phyloP scores from a whole-genome alignment of 2,329 filamentous ascomycete species.

The Paraphaeosphaeria sporulosa region DNA sequence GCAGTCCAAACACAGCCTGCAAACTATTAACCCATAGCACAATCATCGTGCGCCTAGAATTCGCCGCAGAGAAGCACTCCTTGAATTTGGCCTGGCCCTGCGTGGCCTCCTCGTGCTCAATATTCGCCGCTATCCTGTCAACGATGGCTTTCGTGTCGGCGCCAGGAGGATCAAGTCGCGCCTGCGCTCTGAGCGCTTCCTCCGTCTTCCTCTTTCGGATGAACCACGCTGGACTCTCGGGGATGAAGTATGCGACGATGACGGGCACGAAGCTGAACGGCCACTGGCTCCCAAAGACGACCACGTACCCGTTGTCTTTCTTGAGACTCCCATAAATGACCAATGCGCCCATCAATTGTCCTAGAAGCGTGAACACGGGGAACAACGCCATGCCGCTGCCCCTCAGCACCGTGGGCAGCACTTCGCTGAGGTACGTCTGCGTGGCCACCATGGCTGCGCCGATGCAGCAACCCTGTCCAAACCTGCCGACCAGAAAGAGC shows the following conservation, averaged over 20 bases:
- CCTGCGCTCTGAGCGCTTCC: no score
- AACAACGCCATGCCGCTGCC: slow-evolving; percentile 59
- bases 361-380: slow-evolving; percentile 58
- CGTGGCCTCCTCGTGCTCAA: slow-evolving; percentile 34
- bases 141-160: no score
- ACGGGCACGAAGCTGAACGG: slow-evolving; percentile 54
- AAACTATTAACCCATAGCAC: no score
- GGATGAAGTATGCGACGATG: slow-evolving; percentile 54
- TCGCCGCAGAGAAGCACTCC: slow-evolving; percentile 47
- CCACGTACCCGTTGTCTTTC: slow-evolving; percentile 45
- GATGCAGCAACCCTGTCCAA: no score
- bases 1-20: no score
- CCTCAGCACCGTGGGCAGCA: slow-evolving; percentile 56
- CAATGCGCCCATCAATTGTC: slow-evolving; percentile 56
- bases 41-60: no score
- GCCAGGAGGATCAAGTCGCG: no score
- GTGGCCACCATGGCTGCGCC: no score
- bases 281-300: slow-evolving; percentile 57
- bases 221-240: slow-evolving; percentile 61
- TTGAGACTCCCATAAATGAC: slow-evolving; percentile 48
- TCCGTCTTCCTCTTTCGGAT: no score
- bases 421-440: slow-evolving; percentile 62
- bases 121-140: no score
- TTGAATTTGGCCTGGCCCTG: slow-evolving; percentile 32
- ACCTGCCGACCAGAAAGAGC: no score